A percentile compares a stretch with the other conserved stretches of the same genome.
Conservation (phyloP, 2,329 filamentous ascomycete species). For the Arthrinium puccinioides region DNA sequence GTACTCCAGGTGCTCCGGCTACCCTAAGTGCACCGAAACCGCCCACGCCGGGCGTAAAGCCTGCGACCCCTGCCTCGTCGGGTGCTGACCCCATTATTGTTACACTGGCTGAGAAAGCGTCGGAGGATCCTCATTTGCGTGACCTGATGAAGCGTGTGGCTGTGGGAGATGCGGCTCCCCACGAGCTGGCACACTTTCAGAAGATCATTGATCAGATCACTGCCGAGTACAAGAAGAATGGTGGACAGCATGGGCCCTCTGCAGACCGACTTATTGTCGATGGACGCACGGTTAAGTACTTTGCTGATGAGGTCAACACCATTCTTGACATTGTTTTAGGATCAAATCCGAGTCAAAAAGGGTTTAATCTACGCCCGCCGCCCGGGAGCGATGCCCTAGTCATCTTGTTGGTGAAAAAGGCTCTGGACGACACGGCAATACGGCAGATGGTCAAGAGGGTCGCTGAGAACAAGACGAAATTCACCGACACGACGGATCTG, state of each 20-base stretch:
- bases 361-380: conserved; percentile 44
- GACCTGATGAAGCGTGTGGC: conserved; percentile 80
- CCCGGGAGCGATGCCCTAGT: conserved; percentile 48
- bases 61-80: conserved; percentile 10
- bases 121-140: conserved; percentile 63
- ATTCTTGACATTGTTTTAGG: conserved; percentile 53
- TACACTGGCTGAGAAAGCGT: conserved; percentile 67
- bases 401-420: conserved; percentile 49
- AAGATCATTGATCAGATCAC: conserved; percentile 75
- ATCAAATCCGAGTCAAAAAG: conserved; percentile 51
- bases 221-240: conserved; percentile 45
- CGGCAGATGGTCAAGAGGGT: conserved; percentile 47
- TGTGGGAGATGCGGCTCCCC: conserved; percentile 61
- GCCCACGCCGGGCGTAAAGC: conserved; percentile 14
- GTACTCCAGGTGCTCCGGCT: not conserved
- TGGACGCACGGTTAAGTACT: conserved; percentile 50
- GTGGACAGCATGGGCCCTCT: conserved; percentile 42
- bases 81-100: conserved; percentile 71
- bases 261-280: conserved; percentile 49
- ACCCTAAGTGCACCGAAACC: conserved; percentile 2
- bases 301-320: conserved; percentile 48
- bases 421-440: conserved; percentile 42
- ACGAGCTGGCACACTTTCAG: conserved; percentile 70
- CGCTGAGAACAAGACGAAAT: conserved; percentile 41
- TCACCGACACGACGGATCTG: conserved; percentile 45